phyloP scores from a whole-genome alignment of 495 filamentous ascomycete species.

The Penicillium samsonianum region DNA sequence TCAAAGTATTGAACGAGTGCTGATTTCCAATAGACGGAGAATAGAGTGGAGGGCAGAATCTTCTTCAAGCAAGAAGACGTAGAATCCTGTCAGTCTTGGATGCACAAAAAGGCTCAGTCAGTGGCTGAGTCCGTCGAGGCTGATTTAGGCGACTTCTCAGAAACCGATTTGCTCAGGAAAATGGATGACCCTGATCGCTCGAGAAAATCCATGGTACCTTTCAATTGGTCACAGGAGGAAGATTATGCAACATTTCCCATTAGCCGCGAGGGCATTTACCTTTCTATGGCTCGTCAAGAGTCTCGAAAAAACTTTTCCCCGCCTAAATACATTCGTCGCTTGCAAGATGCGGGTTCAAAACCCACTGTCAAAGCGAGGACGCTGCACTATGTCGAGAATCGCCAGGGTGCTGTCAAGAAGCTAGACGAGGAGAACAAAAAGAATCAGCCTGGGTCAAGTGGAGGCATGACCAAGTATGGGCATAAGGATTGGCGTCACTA shows the following conservation, averaged over 20 bases:
- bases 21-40: too few species aligned
- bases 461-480: neutral
- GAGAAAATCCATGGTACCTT: neutral
- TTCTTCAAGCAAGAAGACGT: too few species aligned
- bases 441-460: neutral
- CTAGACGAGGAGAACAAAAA: neutral
- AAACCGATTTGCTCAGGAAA: neutral
- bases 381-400: neutral
- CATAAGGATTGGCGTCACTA: neutral
- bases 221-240: neutral
- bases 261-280: neutral
- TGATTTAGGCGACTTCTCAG: neutral
- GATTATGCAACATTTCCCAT: neutral
- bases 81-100: too few species aligned
- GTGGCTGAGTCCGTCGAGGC: too few species aligned
- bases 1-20: too few species aligned
- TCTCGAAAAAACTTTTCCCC: slow-evolving; percentile 6
- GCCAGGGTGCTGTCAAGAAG: neutral
- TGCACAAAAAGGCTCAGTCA: too few species aligned
- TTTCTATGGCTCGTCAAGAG: neutral
- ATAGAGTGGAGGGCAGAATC: too few species aligned
- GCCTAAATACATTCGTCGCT: neutral
- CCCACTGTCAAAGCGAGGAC: neutral
- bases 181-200: neutral
- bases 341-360: neutral